Evolutionary conservation across 768 basidiomycete genomes (phyloP).

Genomic region (Agaricus blazei): DNA sequence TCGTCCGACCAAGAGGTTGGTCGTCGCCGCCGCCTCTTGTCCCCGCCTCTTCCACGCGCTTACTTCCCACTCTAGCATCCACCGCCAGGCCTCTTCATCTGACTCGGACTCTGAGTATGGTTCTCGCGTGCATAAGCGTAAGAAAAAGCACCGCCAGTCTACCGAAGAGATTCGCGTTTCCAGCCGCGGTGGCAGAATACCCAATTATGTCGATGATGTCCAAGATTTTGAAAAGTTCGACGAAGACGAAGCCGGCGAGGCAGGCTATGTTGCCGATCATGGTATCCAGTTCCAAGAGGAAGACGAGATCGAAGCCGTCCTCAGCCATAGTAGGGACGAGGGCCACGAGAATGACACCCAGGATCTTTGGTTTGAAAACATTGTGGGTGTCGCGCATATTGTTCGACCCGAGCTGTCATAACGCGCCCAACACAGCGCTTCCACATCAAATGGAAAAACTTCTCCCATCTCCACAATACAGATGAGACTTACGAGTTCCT

Average conservation of each 20-base stretch:
- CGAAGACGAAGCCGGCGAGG: conserved; percentile 56
- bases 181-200: conserved; percentile 70
- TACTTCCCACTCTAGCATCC: conserved; percentile 27
- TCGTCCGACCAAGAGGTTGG: conserved; percentile 58
- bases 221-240: conserved; percentile 73
- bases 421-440: conserved; percentile 60
- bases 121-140: conserved; percentile 76
- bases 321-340: conserved; percentile 84
- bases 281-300: conserved; percentile 54
- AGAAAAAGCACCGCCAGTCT: conserved; percentile 57
- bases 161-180: conserved; percentile 76
- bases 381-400: conserved; percentile 41
- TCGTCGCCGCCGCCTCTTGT: conserved; percentile 10
- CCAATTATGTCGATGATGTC: conserved; percentile 81
- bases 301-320: conserved; percentile 90
- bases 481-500: conserved; percentile 96
- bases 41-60: conserved; percentile 14
- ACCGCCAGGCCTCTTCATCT: conserved; percentile 55
- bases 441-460: conserved; percentile 99
- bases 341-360: conserved; percentile 68
- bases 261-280: conserved; percentile 52
- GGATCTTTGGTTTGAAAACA: conserved; percentile 84
- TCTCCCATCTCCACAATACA: conserved; percentile 98
- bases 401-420: conserved; percentile 9
- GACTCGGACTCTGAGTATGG: conserved; percentile 89